phyloP scores from a whole-genome alignment of 208 protist species.

The Acanthamoeba pearcei region DNA sequence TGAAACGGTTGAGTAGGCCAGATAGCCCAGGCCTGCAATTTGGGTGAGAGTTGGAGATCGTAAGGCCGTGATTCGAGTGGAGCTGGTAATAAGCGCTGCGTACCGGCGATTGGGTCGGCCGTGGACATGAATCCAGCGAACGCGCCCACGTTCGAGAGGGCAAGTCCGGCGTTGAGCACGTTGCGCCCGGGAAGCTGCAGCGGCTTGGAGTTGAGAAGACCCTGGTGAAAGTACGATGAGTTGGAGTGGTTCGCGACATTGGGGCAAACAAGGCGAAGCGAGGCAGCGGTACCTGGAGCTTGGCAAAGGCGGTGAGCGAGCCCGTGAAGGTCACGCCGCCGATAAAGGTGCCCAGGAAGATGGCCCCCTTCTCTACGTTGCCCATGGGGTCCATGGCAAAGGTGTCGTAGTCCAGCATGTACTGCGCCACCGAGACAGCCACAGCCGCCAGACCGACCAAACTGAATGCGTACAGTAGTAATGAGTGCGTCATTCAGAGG shows the following conservation, averaged over 20 bases:
- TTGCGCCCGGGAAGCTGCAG: conserved; percentile 85
- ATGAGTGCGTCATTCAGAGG: neutral
- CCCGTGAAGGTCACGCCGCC: conserved; percentile 93
- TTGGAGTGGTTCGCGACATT: neutral
- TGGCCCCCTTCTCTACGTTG: conserved; percentile 79
- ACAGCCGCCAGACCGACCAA: conserved; percentile 89
- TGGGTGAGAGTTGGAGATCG: neutral
- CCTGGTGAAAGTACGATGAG: neutral
- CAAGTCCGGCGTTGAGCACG: conserved; percentile 84
- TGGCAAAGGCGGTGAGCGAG: conserved; percentile 93
- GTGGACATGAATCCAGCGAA: conserved; percentile 80
- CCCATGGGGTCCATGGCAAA: conserved; percentile 72
- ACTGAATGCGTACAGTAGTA: neutral
- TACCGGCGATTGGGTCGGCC: conserved; percentile 9
- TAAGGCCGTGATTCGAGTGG: neutral
- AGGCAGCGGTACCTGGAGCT: conserved; percentile 87
- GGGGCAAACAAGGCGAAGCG: neutral
- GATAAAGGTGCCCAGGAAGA: conserved; percentile 91
- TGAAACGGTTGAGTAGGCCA: conserved; percentile 80
- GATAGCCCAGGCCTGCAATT: conserved; percentile 64
- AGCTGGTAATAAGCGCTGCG: neutral
- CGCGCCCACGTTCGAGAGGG: conserved; percentile 73
- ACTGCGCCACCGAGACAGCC: conserved; percentile 73
- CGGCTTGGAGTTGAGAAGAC: conserved; percentile 83
- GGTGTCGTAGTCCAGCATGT: conserved; percentile 79